Percentiles rank a stretch among this genome's conserved stretches.
These are phyloP conservation scores for Boletus sp. DNA, from an alignment of 768 basidiomycete genomes.

Conservation along the genomic window DNA sequence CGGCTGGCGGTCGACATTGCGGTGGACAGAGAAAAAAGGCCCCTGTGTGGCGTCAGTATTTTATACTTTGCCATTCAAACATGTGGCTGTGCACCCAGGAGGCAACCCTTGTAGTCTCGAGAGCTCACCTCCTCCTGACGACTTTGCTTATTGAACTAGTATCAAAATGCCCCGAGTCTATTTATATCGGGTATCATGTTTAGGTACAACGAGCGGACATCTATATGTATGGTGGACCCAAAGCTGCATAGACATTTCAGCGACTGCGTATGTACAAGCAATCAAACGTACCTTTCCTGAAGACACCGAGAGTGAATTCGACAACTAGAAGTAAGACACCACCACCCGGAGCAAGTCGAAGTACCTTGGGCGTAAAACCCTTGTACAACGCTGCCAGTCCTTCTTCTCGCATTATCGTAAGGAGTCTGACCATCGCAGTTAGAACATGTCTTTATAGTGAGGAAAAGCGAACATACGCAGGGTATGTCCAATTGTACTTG, in stretches of 20 bases:
- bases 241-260: constrained; percentile 15
- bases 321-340: constrained; percentile 94
- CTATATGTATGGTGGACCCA: constrained; percentile 35
- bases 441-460: neutral
- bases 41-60: constrained; percentile 22
- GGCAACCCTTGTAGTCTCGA: no score
- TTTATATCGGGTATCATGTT: neutral
- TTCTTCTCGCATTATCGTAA: constrained; percentile 82
- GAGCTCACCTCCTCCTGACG: neutral
- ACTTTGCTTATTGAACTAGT: neutral
- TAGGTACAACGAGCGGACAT: neutral
- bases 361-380: constrained; percentile 93
- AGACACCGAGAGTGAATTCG: constrained; percentile 75
- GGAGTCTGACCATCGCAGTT: constrained; percentile 39
- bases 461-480: constrained; percentile 45
- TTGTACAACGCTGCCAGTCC: constrained; percentile 86
- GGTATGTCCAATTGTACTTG: constrained; percentile 96
- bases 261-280: neutral
- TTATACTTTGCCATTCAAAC: neutral
- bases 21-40: constrained; percentile 7
- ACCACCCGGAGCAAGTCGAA: constrained; percentile 92
- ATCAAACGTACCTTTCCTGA: constrained; percentile 57
- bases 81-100: constrained; percentile 12
- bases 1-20: constrained; percentile 26
- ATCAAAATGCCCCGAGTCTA: neutral